Base-by-base conservation (phyloP, 1,284 basidiomycete genomes). In the Austropuccinia psidii region DNA sequence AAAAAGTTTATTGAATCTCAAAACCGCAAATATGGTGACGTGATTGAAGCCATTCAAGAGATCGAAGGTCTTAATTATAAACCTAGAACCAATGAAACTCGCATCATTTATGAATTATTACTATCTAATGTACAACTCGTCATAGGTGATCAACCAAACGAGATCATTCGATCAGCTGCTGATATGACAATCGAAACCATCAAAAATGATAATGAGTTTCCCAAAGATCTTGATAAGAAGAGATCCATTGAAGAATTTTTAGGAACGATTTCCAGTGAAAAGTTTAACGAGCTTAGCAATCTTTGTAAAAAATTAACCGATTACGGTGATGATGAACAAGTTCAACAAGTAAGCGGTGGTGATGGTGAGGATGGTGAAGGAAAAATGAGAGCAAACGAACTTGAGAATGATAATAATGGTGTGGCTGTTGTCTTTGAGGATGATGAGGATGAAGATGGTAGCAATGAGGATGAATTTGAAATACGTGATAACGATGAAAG, bases 171-270 rank as follows among this genome's bases (percentile, higher is more conserved):
- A 29, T 93, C 90, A 76, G 96, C 96, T 4, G 89, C 96, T 19
- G 95, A 98, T 81, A 87, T 87, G 0, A 89, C 94, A 0, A 84
- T 99, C 62, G 93, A 96, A 82, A 86, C 87, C 4, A 85, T 98
- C 78, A 98, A 98, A 83, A 90, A 88, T 78, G 93, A 96, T 76
- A 66, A 74, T 43, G 61, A 74, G 15, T 84, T 85, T 75, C 81
- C 94, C 83, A 96, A 94, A 82, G 95, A 98, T 81, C 92, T 97
- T 78, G 96, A 98, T 85, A 95, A 95, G 85, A 96, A 97, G 83
- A 91, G 88, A 82, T 93, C 97, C 79, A 87, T 95, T 35, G 90
- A 97, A 81, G 87, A 88, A 15, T 86, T 98, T 61, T 80, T 95
- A 3, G 87, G 90, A 0, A 72, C 75, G 2, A 80, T 96, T 13